Base-by-base conservation (phyloP, 768 basidiomycete genomes). In the Suillus spraguei region DNA sequence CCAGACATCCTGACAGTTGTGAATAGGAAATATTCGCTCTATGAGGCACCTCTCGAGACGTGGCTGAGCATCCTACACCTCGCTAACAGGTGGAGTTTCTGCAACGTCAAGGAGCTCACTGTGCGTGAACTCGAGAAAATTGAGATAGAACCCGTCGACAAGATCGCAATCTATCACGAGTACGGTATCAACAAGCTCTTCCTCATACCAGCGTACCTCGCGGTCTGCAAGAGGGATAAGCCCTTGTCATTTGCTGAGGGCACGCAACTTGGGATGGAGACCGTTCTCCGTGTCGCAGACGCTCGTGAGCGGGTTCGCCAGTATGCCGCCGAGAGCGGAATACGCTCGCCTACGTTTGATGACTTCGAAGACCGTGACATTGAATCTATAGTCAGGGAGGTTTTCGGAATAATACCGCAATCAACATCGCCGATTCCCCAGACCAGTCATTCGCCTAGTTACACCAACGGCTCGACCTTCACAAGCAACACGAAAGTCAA, bases 11-110 rank as follows among this genome's bases (percentile, higher is more conserved):
- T 46, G 22, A 64, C 61, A 4, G 64, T 61, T 41, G 22, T 55
- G 39, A 49, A 33, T 63, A 78, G 77, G 5, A 74, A 71, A 72
- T 77, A 79, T 64, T 80, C 77, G 0, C 52, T 75, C 2, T 81
- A 81, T 50, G 72, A 79, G 4, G 80, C 79, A 2, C 69, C 79
- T 0, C 68, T 74, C 1, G 73, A 79, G 0, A 78, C 79, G 11
- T 83, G 82, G 82, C 70, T 76, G 1, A 74, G 71, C 10, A 79
- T 84, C 33, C 70, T 83, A 28, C 62, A 61, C 24, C 72, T 81
- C 10, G 76, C 80, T 8, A 75, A 76, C 28, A 71, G 71, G 39
- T 84, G 80, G 81, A 70, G 74, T 0, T 83, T 83, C 64, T 67
- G 72, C 59, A 73, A 65, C 38, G 77, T 83, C 63, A 78, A 80